Conservation (phyloP, 768 basidiomycete genomes). For the Hydnomerulius pinastri region DNA sequence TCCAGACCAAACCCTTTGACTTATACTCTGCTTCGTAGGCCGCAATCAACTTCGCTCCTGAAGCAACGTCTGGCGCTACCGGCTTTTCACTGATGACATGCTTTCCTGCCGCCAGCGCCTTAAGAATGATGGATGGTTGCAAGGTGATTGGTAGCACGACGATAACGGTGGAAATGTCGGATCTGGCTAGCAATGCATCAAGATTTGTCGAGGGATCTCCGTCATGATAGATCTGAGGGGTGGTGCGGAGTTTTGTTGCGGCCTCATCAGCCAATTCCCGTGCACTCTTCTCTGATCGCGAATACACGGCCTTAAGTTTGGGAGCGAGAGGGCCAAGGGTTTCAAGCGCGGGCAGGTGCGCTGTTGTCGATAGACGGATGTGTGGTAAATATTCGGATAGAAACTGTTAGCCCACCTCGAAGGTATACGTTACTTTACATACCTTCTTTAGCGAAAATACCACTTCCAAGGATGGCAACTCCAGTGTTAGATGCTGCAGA, state of each 20-base stretch:
- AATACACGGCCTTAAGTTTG: constrained; percentile 73
- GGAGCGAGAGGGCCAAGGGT: constrained; percentile 48
- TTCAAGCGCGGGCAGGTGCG: constrained; percentile 78
- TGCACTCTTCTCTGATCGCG: constrained; percentile 67
- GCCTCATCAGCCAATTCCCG: constrained; percentile 53
- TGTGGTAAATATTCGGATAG: constrained; percentile 23
- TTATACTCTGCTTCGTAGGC: constrained; percentile 66
- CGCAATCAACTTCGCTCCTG: constrained; percentile 63
- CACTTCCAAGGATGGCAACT: constrained; percentile 79
- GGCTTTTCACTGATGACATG: constrained; percentile 92
- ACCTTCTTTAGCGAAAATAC: constrained; percentile 79
- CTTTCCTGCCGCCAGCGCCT: constrained; percentile 73
- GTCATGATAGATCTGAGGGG: constrained; percentile 60
- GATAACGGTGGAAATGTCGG: constrained; percentile 73
- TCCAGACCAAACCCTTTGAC: constrained; percentile 72
- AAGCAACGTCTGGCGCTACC: constrained; percentile 67
- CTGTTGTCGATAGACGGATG: constrained; percentile 38
- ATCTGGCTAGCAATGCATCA: constrained; percentile 64
- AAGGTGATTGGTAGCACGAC: constrained; percentile 75
- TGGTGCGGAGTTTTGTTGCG: constrained; percentile 35
- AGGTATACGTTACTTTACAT: constrained; percentile 21
- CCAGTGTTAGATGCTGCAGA: constrained; percentile 42
- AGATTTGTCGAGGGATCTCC: constrained; percentile 45
- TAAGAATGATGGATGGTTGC: constrained; percentile 69
- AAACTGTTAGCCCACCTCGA: constrained; percentile 1